Percentiles rank a stretch among this genome's conserved stretches.
These are phyloP conservation scores for Populus hybrid DNA, from an alignment of 441 rosid genomes.

Conservation along the genomic window DNA sequence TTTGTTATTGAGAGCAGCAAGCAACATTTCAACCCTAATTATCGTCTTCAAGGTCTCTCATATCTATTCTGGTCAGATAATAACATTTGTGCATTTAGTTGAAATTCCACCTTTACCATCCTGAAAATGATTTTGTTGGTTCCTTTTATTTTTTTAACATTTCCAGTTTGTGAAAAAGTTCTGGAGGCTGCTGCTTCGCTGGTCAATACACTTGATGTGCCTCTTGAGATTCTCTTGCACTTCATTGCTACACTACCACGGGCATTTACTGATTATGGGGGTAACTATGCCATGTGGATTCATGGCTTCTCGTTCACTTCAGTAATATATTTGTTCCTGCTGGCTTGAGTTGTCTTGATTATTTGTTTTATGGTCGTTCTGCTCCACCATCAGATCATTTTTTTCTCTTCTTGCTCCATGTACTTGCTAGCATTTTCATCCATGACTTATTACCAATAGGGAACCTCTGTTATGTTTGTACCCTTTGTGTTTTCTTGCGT, in stretches of 20 bases:
- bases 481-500: background rate
- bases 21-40: slow-evolving; percentile 91
- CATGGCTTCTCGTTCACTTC: slow-evolving; percentile 6
- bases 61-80: slow-evolving; percentile 28
- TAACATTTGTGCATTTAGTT: slow-evolving; percentile 16
- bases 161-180: slow-evolving; percentile 63
- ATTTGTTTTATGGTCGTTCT: background rate
- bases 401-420: background rate
- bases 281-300: slow-evolving; percentile 34
- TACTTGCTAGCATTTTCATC: background rate
- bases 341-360: background rate
- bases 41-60: slow-evolving; percentile 81
- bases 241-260: slow-evolving; percentile 82
- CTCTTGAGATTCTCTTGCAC: slow-evolving; percentile 67
- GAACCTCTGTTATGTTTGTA: background rate
- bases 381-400: background rate
- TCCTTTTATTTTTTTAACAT: slow-evolving; percentile 13
- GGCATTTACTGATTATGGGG: slow-evolving; percentile 78
- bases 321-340: slow-evolving; percentile 12
- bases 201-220: slow-evolving; percentile 49
- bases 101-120: background rate
- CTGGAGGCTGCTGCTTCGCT: slow-evolving; percentile 65
- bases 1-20: slow-evolving; percentile 88
- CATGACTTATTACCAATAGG: background rate
- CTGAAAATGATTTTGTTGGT: slow-evolving; percentile 10